Percentiles rank a stretch among this genome's conserved stretches.
phyloP scores from a whole-genome alignment of 768 basidiomycete species.

The Lactifluus pinguis region DNA sequence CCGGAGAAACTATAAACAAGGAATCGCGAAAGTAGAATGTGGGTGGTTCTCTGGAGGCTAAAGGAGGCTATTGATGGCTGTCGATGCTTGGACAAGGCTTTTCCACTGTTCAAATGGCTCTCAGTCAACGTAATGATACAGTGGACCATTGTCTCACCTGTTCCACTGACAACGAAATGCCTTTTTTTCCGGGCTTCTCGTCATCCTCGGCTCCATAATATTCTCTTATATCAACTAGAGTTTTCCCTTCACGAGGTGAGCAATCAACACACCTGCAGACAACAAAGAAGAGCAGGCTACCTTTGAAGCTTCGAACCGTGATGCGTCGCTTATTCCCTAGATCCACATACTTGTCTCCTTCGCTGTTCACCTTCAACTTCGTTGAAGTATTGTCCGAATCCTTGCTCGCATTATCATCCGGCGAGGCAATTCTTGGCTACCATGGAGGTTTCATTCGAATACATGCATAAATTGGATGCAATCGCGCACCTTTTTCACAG shows the following conservation, averaged over 20 bases:
- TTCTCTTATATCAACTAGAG: constrained; percentile 66
- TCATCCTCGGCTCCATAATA: constrained; percentile 47
- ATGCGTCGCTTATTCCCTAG: constrained; percentile 66
- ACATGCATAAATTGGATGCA: background rate
- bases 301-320: constrained; percentile 44
- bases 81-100: constrained; percentile 4
- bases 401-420: background rate
- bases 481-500: constrained; percentile 12
- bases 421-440: constrained; percentile 3
- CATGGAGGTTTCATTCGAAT: no score
- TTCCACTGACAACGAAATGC: constrained; percentile 55
- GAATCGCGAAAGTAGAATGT: background rate
- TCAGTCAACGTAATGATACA: background rate
- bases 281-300: constrained; percentile 27
- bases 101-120: constrained; percentile 27
- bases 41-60: background rate
- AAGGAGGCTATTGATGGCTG: constrained; percentile 4
- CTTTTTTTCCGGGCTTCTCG: constrained; percentile 75
- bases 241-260: constrained; percentile 31
- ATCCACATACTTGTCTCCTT: constrained; percentile 50
- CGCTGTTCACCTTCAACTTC: constrained; percentile 18
- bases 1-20: background rate
- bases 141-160: constrained; percentile 39
- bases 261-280: background rate
- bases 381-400: background rate